Conservation (phyloP, 1,139 yeast species). For the Protomyces inouyei region DNA sequence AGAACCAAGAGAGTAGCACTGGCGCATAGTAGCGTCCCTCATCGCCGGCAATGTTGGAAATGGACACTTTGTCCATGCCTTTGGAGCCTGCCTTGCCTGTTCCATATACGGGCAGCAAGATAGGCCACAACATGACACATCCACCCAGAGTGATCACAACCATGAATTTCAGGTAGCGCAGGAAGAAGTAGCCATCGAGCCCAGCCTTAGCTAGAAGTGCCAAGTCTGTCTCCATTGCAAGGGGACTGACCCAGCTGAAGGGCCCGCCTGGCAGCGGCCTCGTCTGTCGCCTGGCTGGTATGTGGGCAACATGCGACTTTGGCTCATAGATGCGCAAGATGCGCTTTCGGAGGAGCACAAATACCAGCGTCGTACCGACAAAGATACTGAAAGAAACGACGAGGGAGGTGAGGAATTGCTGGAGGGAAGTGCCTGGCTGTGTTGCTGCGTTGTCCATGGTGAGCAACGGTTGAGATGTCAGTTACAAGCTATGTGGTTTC, state of each 20-base stretch:
- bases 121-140: conserved; percentile 63
- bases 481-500: no score
- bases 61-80: conserved; percentile 76
- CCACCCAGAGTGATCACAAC: conserved; percentile 58
- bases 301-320: conserved; percentile 53
- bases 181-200: conserved; percentile 72
- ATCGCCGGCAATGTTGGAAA: conserved; percentile 50
- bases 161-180: conserved; percentile 67
- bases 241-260: conserved; percentile 40
- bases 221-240: conserved; percentile 47
- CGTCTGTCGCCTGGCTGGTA: conserved; percentile 43
- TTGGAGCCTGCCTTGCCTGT: conserved; percentile 58
- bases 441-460: background rate
- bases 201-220: conserved; percentile 75
- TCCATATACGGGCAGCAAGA: conserved; percentile 81
- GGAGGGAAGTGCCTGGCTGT: conserved; percentile 18
- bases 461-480: background rate
- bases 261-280: conserved; percentile 39
- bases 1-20: conserved; percentile 65
- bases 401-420: conserved; percentile 23
- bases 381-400: conserved; percentile 45
- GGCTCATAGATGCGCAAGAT: conserved; percentile 78
- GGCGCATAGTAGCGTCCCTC: conserved; percentile 41
- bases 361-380: conserved; percentile 51
- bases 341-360: conserved; percentile 60